These are phyloP conservation scores for Mycena haematopus DNA, from an alignment of 768 basidiomycete genomes.

Conservation along the genomic window DNA sequence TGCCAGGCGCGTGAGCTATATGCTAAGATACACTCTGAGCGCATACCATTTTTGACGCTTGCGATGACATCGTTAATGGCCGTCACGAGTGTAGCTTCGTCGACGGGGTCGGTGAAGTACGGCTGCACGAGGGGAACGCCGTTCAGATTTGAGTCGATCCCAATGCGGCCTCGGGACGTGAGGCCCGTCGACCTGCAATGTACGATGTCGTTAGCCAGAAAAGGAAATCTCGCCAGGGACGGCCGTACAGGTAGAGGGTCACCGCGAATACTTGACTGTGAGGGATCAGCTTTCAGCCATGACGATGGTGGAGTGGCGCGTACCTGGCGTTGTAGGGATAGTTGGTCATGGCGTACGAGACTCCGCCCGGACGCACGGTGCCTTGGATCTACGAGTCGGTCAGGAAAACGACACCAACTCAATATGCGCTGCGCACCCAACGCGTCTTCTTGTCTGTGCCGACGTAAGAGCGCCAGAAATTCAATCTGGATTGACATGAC, in stretches of 20 bases:
- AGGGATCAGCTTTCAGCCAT: background rate
- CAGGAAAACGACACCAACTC: background rate
- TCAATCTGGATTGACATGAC: conserved; percentile 42
- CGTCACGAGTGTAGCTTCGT: conserved; percentile 57
- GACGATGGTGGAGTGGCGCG: background rate
- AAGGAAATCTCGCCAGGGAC: conserved; percentile 19
- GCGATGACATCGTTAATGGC: conserved; percentile 57
- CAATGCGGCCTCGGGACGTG: conserved; percentile 67
- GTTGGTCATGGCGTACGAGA: conserved; percentile 49
- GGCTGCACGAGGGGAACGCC: conserved; percentile 56
- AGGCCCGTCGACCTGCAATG: conserved; percentile 58
- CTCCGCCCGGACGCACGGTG: conserved; percentile 66
- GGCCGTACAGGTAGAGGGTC: conserved; percentile 60
- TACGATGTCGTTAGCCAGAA: conserved; percentile 1
- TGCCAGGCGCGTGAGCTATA: conserved; percentile 27
- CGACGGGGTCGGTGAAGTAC: conserved; percentile 64
- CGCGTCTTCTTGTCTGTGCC: conserved; percentile 54
- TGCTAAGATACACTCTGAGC: conserved; percentile 1
- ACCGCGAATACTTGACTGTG: conserved; percentile 63
- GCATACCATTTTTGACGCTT: conserved; percentile 48
- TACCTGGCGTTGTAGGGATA: conserved; percentile 58
- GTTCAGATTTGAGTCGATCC: conserved; percentile 58
- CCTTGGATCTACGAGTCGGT: conserved; percentile 55
- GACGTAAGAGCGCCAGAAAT: conserved; percentile 66
- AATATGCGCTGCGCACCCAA: conserved; percentile 43